Conservation (phyloP, 1,284 basidiomycete genomes). For the Marasmius oreades region DNA sequence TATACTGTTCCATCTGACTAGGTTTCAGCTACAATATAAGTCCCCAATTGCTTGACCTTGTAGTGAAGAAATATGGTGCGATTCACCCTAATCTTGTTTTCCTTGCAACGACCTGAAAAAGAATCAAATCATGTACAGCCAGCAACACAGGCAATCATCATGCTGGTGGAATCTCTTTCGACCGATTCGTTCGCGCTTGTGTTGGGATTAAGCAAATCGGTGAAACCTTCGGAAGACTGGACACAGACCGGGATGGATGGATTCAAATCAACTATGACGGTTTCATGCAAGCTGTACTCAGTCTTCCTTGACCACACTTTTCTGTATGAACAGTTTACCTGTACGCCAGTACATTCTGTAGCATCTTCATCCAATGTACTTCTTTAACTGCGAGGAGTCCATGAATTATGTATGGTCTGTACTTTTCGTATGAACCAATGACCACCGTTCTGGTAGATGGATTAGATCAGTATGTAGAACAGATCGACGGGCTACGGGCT, state of each 20-base stretch:
- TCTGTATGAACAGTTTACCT: neutral
- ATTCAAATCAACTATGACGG: slow-evolving; percentile 74
- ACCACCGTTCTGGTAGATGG: neutral
- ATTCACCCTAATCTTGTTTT: neutral
- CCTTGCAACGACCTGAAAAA: neutral
- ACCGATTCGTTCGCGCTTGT: slow-evolving; percentile 80
- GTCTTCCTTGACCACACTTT: slow-evolving; percentile 57
- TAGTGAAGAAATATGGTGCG: slow-evolving; percentile 66
- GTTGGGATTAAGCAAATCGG: slow-evolving; percentile 76
- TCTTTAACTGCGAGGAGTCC: neutral
- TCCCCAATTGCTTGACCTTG: slow-evolving; percentile 58
- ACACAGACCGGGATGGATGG: slow-evolving; percentile 69
- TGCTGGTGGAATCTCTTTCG: slow-evolving; percentile 66
- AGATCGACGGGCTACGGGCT: neutral
- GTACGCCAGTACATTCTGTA: too few relatives aligned
- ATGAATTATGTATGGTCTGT: neutral
- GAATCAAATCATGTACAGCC: slow-evolving; percentile 44
- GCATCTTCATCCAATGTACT: too few relatives aligned
- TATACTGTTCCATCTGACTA: neutral
- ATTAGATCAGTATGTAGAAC: neutral
- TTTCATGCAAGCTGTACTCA: slow-evolving; percentile 72
- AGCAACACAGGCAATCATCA: slow-evolving; percentile 47
- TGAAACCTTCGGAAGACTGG: slow-evolving; percentile 58
- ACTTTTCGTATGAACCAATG: neutral
- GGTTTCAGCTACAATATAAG: slow-evolving; percentile 53